Conservation (phyloP, 2,329 filamentous ascomycete genomes). For the Fusarium sambucinum region DNA sequence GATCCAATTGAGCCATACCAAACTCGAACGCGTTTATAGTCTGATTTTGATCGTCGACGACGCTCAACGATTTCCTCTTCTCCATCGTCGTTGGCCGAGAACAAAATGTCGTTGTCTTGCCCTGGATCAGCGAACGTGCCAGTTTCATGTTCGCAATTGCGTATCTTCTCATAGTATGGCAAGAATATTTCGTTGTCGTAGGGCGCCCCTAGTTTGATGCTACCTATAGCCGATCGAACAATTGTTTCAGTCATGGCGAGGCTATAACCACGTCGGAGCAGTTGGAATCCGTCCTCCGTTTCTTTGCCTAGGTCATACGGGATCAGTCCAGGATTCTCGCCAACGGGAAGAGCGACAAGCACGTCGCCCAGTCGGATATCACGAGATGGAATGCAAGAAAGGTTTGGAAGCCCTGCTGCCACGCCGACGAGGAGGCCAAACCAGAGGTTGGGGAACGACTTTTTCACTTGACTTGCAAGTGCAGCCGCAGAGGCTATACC, state of each 20-base stretch:
- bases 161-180: neutral
- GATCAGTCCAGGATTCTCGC: neutral
- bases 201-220: neutral
- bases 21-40: rapidly evolving
- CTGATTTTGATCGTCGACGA: neutral
- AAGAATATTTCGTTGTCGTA: rapidly evolving
- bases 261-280: neutral
- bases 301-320: neutral
- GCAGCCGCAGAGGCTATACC: neutral
- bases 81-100: rapidly evolving
- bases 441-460: neutral
- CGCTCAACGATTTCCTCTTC: rapidly evolving
- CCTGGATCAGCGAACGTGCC: neutral
- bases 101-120: neutral
- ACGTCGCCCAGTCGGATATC: neutral
- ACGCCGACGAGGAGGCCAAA: neutral
- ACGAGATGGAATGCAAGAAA: neutral
- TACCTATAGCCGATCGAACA: neutral
- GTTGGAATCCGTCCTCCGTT: neutral
- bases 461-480: neutral
- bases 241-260: neutral
- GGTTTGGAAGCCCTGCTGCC: neutral
- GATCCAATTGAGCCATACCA: neutral
- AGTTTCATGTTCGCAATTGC: neutral
- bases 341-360: neutral